Conservation (phyloP, 306 rosid species). For the Inga leiocalycina region DNA sequence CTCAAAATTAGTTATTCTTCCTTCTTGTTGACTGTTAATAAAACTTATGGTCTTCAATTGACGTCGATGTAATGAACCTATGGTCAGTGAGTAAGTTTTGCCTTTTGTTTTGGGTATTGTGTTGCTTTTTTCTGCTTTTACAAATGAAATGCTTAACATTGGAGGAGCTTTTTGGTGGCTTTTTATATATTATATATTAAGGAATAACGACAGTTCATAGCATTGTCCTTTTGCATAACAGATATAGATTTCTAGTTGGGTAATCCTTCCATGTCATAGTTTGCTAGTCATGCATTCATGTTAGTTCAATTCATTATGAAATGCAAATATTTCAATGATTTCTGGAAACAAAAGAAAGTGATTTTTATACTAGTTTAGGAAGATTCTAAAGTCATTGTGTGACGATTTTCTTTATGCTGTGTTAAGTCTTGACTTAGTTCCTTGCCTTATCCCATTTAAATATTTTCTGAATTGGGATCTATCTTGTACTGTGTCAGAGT, state of each 20-base stretch:
- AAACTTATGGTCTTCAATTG: neutral
- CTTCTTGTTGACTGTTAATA: neutral
- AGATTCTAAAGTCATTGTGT: conserved; percentile 11
- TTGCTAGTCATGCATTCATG: conserved; percentile 22
- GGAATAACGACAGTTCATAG: neutral
- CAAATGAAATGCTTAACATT: neutral
- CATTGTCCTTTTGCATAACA: neutral
- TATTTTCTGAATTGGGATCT: conserved; percentile 16
- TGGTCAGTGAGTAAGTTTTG: neutral
- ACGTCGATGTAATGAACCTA: neutral
- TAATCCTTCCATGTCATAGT: conserved; percentile 9
- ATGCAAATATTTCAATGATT: conserved; percentile 11
- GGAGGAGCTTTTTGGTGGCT: conserved; percentile 17
- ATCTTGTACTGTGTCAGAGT: conserved; percentile 12
- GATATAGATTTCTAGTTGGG: neutral
- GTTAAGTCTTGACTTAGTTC: conserved; percentile 23
- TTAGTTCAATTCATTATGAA: neutral
- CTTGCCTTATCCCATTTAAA: neutral
- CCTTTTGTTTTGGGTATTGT: neutral
- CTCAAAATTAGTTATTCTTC: conserved; percentile 9
- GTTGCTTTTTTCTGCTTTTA: neutral
- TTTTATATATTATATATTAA: conserved; percentile 8
- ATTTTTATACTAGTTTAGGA: conserved; percentile 18
- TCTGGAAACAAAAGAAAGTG: conserved; percentile 17
- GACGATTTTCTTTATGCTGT: conserved; percentile 10